Evolutionary conservation across 768 basidiomycete genomes (phyloP), one percentile per base, ranked within the genome.

Genomic region (Rhizopogon salebrosus): DNA sequence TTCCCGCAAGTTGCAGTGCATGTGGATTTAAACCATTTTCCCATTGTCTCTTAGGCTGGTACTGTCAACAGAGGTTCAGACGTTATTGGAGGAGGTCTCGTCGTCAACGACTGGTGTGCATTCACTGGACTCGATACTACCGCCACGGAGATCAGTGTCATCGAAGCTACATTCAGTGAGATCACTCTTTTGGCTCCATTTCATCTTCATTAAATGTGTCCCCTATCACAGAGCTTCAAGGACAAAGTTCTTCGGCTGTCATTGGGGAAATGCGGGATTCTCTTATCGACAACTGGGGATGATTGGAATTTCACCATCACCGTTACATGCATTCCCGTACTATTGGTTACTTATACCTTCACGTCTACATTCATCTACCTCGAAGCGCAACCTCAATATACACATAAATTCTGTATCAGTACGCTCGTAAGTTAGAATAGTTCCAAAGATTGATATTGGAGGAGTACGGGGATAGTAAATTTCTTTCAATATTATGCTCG

Each of bases 61-160:
- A 98, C 97, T 3, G 93, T 99, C 55, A 99, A 98, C 72, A 87
- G 97, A 66, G 97, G 97, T 62, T 97, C 94, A 42, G 97, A 98
- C 63, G 94, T 98, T 35, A 86, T 99, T 58, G 97, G 97, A 27
- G 97, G 95, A 8, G 97, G 97, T 27, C 78, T 98, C 31, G 93
- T 99, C 52, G 97, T 98, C 53, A 99, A 99, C 64, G 97, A 98
- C 68, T 98, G 97, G 97, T 92, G 91, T 73, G 97, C 97, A 9
- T 98, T 98, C 72, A 93, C 94, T n/a, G 97, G 97, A 34, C 78
- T 97, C 26, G 97, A 99, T 65, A 98, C 97, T 55, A 99, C 97
- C n/a, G 97, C 97, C 37, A 98, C 95, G 49, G 97, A 99, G 71
- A 92, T 98, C 69, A 91, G 88, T 62, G 95, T 99, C 36, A 97